phyloP scores from a whole-genome alignment of 164 flowering plant species.

The Aristolochia fimbriata region DNA sequence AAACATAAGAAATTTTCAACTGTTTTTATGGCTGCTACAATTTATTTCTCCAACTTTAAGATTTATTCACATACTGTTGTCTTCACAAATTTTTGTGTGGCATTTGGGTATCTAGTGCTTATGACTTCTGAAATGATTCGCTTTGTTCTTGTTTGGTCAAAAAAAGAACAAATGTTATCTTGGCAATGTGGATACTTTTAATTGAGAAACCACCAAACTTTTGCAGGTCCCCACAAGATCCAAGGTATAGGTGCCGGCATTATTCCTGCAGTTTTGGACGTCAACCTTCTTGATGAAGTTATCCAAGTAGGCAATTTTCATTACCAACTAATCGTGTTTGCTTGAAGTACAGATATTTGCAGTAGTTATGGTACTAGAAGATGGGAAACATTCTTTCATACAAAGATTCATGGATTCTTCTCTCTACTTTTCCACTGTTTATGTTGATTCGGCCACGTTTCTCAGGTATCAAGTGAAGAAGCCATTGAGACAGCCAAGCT shows the following conservation, averaged over 20 bases:
- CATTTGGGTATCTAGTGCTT: not conserved
- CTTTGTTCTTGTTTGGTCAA: not conserved
- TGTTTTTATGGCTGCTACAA: no score
- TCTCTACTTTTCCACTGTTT: not conserved
- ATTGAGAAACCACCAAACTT: not conserved
- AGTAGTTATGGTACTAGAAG: not conserved
- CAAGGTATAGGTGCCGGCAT: constrained; percentile 76
- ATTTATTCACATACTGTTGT: not conserved
- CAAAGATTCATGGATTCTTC: not conserved
- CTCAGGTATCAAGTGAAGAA: constrained; percentile 13
- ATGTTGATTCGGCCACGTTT: not conserved
- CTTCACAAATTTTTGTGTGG: not conserved
- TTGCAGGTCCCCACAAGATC: constrained; percentile 52
- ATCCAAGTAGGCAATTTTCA: constrained; percentile 13
- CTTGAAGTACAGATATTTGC: not conserved
- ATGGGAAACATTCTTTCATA: not conserved
- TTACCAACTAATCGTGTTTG: not conserved
- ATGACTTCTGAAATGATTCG: not conserved
- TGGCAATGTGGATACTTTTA: not conserved
- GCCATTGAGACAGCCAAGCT: constrained; percentile 11
- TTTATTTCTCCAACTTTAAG: not conserved
- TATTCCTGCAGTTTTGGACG: constrained; percentile 48
- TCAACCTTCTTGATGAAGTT: constrained; percentile 26
- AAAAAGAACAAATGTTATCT: not conserved
- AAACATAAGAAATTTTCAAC: no score